Percentiles rank a stretch among this genome's conserved stretches.
These are phyloP conservation scores for Hordeum marinum DNA, from an alignment of 176 grass and related monocot genomes.

Conservation along the genomic window DNA sequence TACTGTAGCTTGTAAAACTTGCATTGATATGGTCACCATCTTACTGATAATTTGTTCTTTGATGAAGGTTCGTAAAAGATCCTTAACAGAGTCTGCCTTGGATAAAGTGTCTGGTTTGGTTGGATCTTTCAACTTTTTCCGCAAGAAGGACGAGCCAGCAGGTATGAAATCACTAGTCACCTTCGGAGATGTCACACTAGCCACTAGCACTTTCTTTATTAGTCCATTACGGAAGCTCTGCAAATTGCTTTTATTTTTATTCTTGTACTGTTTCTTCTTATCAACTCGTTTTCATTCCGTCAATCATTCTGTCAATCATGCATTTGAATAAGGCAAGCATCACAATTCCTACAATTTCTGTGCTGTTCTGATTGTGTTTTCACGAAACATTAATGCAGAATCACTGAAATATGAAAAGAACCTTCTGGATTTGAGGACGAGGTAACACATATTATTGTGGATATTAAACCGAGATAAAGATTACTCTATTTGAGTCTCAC, in stretches of 20 bases:
- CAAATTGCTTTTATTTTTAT: neutral
- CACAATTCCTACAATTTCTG: neutral
- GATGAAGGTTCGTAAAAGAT: slow-evolving; percentile 41
- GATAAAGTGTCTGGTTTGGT: slow-evolving; percentile 53
- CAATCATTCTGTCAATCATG: neutral
- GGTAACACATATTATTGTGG: slow-evolving; percentile 11
- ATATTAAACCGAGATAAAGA: neutral
- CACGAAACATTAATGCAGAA: slow-evolving; percentile 31
- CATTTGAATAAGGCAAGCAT: neutral
- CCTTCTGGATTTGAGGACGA: slow-evolving; percentile 17
- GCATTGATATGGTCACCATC: neutral
- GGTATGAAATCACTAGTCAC: slow-evolving; percentile 19
- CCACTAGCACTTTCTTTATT: neutral
- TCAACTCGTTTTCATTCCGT: neutral
- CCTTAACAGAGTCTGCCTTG: slow-evolving; percentile 40
- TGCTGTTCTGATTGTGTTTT: slow-evolving; percentile 22
- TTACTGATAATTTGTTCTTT: neutral
- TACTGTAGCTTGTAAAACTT: neutral
- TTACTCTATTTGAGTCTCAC: neutral
- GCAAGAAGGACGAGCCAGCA: slow-evolving; percentile 41
- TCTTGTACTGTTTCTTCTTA: neutral
- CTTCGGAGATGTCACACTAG: neutral
- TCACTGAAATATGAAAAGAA: neutral
- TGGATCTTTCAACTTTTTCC: slow-evolving; percentile 50
- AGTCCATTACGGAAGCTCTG: neutral